Evolutionary conservation across 2,329 filamentous ascomycete genomes (phyloP).

Genomic region (Drechslerella coelobrocha): DNA sequence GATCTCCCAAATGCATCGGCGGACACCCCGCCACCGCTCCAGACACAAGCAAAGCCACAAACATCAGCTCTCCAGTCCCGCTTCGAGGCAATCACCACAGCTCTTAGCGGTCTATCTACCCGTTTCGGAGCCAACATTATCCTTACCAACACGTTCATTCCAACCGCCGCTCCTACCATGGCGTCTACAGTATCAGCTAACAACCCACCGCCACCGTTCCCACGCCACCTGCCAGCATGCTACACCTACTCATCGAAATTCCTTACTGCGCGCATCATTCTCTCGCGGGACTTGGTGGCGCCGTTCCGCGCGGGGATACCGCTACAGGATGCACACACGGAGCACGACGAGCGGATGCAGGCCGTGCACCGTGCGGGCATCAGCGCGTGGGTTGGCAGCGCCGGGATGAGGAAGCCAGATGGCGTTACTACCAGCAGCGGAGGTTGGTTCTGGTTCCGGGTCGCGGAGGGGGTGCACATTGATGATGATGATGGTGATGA

Average conservation of each 20-base stretch:
- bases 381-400: conserved; percentile 48
- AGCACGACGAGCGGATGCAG: conserved; percentile 19
- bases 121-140: conserved; percentile 32
- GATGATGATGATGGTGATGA: conserved; percentile 21
- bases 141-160: conserved; percentile 40
- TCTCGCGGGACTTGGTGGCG: conserved; percentile 36
- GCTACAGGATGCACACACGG: conserved; percentile 26
- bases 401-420: conserved; percentile 32
- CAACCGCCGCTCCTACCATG: background rate
- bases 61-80: conserved; percentile 26
- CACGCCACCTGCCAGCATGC: conserved; percentile 35
- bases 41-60: background rate
- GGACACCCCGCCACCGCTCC: background rate
- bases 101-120: conserved; percentile 11
- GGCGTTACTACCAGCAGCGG: conserved; percentile 11
- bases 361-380: conserved; percentile 33
- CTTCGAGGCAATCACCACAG: conserved; percentile 30
- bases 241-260: conserved; percentile 46
- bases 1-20: background rate
- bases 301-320: conserved; percentile 41
- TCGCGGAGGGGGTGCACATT: conserved; percentile 34
- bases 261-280: conserved; percentile 41
- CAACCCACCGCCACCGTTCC: conserved; percentile 13
- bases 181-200: background rate
- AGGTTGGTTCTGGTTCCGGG: conserved; percentile 48